Conservation (phyloP, 1,139 yeast species). For the Candida gigantensis region DNA sequence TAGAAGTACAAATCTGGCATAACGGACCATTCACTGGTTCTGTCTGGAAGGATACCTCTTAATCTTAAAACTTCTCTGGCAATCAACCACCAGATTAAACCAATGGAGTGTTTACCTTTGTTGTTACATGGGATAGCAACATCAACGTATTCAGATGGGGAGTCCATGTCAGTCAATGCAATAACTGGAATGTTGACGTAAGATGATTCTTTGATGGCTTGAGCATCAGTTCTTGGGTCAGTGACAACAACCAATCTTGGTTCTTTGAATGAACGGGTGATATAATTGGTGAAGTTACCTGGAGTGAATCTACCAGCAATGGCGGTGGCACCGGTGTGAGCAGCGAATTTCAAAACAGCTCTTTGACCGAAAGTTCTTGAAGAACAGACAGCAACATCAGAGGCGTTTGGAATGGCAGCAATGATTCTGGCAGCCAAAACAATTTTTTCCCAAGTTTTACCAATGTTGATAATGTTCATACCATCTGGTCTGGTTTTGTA, state of each 20-base stretch:
- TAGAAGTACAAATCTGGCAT: conserved; percentile 99
- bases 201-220: conserved; percentile 99
- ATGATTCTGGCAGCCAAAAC: conserved; percentile 99
- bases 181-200: conserved; percentile 99
- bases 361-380: conserved; percentile 99
- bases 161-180: conserved; percentile 98
- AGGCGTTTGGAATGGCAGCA: conserved; percentile 98
- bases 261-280: conserved; percentile 99
- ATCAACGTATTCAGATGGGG: conserved; percentile 98
- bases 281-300: conserved; percentile 99
- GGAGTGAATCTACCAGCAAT: conserved; percentile 99
- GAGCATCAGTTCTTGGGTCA: conserved; percentile 99
- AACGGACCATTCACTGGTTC: conserved; percentile 97
- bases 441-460: conserved; percentile 99
- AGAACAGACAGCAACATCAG: conserved; percentile 98
- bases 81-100: conserved; percentile 99
- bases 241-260: conserved; percentile 99
- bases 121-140: conserved; percentile 99
- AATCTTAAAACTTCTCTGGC: conserved; percentile 99
- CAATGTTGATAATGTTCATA: conserved; percentile 96
- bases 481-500: conserved; percentile 99
- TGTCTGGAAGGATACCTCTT: conserved; percentile 97
- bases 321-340: conserved; percentile 99
- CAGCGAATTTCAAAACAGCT: conserved; percentile 99
- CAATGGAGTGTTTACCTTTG: conserved; percentile 99